These are phyloP conservation scores for Colletotrichum sojae DNA, from an alignment of 2,329 filamentous ascomycete species.

Conservation along the genomic window DNA sequence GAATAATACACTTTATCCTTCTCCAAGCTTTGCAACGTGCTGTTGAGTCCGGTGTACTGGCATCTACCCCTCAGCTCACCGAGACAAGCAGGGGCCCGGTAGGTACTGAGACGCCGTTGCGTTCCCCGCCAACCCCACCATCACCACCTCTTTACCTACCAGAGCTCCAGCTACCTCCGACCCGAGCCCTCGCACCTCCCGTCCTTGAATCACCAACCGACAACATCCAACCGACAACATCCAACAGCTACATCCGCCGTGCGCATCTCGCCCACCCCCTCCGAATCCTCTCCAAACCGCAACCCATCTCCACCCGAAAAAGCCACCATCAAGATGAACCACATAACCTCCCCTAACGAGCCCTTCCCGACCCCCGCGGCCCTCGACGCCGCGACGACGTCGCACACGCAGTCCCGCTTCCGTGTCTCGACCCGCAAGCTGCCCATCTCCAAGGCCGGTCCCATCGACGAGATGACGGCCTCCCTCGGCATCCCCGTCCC, in stretches of 20 bases:
- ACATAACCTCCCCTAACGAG: constrained; percentile 61
- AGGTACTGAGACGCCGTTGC: constrained; percentile 11
- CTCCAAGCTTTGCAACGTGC: no score
- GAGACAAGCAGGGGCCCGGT: constrained; percentile 30
- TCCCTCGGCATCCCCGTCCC: constrained; percentile 88
- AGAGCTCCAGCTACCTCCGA: constrained; percentile 35
- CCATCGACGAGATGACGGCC: constrained; percentile 87
- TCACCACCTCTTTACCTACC: constrained; percentile 12
- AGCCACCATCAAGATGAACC: constrained; percentile 50
- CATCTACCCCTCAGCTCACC: constrained; percentile 21
- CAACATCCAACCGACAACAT: constrained; percentile 1
- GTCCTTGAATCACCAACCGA: not conserved
- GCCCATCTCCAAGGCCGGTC: constrained; percentile 91
- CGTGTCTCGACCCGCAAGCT: constrained; percentile 87
- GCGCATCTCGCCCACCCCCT: not conserved
- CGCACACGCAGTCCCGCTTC: constrained; percentile 76
- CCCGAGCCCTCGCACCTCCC: constrained; percentile 23
- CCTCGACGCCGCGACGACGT: constrained; percentile 67
- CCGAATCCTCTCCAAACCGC: not conserved
- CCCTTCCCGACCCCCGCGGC: constrained; percentile 67
- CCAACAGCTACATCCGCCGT: not conserved
- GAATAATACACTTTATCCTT: no score
- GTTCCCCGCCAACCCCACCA: constrained; percentile 40
- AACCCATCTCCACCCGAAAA: not conserved
- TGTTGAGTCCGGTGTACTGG: constrained; percentile 15